Evolutionary conservation across 2,329 filamentous ascomycete genomes (phyloP), one percentile per base, ranked within the genome.

Genomic region (Macrophomina phaseolina): DNA sequence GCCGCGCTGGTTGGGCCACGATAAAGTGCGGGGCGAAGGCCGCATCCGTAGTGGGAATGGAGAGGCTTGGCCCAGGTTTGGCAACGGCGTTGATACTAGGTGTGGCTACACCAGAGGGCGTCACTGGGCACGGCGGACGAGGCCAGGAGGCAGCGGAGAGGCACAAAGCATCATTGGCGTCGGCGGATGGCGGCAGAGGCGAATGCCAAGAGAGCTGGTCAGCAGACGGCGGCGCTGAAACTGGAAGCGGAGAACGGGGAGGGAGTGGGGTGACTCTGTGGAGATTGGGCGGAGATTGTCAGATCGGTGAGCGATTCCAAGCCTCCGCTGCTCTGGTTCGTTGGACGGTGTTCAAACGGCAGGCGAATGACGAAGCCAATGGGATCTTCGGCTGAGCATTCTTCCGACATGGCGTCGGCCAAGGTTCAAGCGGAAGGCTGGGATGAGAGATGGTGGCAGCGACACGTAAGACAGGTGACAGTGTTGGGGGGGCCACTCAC

Each of bases 191-290:
- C 16, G 56, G 56, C 49, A 52, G 49, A 32, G 49, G 49, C 12
- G 49, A 5, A 9, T 48, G 58, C 58, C 58, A 62, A 62, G 58
- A 48, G 30, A 32, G 58, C 45, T 48, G 45, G 58, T 62, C 58
- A 62, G 58, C 58, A 62, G 58, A 49, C 32, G 58, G 45, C 56
- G 42, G 58, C 45, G 58, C 42, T 46, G 58, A 49, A 40, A 36
- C 55, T 9, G 16, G 28, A 48, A 48, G 40, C 40, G 56, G 40
- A 48, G 56, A 30, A 34, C 12, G 9, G 56, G 28, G 16, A 42
- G 23, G 42, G 40, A 34, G 11, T 46, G 49, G 49, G 28, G 49
- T 53, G 49, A 18, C 18, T 4, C 9, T 23, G 30, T 46, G 56
- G 56, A 34, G 56, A 61, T 61, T 46, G 58, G 18, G 58, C 56